Conservation (phyloP, 2,329 filamentous ascomycete species). For the Ceratocystis lukuohia region DNA sequence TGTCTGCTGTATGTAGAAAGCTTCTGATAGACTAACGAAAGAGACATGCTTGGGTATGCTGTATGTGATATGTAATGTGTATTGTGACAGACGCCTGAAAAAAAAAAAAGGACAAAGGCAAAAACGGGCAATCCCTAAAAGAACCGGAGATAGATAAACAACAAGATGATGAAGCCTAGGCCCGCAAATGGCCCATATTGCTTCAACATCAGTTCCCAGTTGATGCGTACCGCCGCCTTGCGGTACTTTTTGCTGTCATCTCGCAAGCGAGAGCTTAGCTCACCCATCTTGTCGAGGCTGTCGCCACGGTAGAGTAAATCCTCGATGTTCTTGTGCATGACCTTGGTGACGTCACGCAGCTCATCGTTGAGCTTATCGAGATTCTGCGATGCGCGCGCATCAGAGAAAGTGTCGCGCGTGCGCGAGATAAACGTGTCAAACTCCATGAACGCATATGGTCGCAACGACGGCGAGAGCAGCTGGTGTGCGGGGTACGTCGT, state of each 20-base stretch:
- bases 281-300: constrained; percentile 90
- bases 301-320: constrained; percentile 91
- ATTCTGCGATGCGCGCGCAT: constrained; percentile 80
- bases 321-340: constrained; percentile 99
- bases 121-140: constrained; percentile 41
- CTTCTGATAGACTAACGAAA: too few relatives aligned
- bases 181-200: constrained; percentile 89
- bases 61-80: not conserved
- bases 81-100: not conserved
- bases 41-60: too few relatives aligned
- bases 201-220: constrained; percentile 93
- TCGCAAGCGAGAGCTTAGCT: constrained; percentile 71
- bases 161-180: constrained; percentile 64
- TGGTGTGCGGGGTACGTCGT: constrained; percentile 65
- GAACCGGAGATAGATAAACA: constrained; percentile 89
- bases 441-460: constrained; percentile 93
- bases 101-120: not conserved
- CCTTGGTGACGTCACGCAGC: constrained; percentile 91
- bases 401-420: constrained; percentile 87
- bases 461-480: constrained; percentile 59
- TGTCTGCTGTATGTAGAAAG: too few relatives aligned
- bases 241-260: constrained; percentile 94
- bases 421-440: constrained; percentile 95
- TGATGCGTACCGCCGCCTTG: constrained; percentile 84
- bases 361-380: constrained; percentile 93